Evolutionary conservation across 78 protist species (phyloP).

Genomic region (Polysphondylium violaceum): DNA sequence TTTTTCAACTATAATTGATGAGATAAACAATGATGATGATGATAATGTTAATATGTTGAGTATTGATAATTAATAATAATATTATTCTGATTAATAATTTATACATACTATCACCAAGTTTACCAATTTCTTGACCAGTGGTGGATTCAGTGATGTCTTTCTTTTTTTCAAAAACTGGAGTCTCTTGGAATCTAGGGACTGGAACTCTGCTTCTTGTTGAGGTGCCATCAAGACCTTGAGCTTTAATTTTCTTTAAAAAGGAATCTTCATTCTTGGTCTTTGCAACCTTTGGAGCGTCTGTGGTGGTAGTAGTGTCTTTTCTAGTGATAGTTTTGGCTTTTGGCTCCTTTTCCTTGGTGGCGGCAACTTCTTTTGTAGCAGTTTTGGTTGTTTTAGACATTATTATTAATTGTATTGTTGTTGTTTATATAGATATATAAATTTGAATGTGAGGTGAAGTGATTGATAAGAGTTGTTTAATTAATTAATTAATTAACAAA

Average conservation of each 20-base stretch:
- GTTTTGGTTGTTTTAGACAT: no score
- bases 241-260: slow-evolving; percentile 1
- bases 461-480: no score
- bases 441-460: no score
- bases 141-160: not conserved
- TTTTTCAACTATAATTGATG: not conserved
- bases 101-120: not conserved
- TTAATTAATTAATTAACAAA: no score
- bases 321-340: no score
- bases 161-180: not conserved
- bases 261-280: slow-evolving; percentile 7
- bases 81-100: no score
- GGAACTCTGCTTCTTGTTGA: not conserved
- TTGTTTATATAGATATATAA: no score
- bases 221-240: not conserved
- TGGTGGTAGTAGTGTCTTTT: no score
- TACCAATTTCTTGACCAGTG: not conserved
- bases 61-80: not conserved
- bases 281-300: no score
- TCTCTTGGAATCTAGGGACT: not conserved
- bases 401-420: no score
- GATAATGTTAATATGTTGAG: not conserved
- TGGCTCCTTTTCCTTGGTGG: no score
- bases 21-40: not conserved
- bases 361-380: no score